Conservation (phyloP, 345 rosid species). For the Eucalyptus rudis region DNA sequence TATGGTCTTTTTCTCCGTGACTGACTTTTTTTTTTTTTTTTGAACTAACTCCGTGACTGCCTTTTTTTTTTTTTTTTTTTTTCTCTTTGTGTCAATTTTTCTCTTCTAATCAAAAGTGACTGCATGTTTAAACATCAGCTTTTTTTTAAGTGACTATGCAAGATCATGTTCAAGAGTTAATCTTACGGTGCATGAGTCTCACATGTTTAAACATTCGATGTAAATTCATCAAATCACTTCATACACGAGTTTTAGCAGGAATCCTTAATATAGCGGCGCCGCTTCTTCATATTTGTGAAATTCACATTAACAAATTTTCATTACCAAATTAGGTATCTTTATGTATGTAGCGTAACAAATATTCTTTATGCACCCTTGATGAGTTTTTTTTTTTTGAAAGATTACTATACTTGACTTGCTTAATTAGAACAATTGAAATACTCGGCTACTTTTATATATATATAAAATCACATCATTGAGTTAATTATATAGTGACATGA, state of each 20-base stretch:
- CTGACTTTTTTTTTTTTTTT: too few relatives aligned
- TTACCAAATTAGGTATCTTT: neutral
- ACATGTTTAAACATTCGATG: neutral
- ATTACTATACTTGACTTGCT: neutral
- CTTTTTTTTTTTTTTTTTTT: too few relatives aligned
- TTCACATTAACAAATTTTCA: neutral
- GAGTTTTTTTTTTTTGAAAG: neutral
- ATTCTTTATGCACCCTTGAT: neutral
- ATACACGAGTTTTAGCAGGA: neutral
- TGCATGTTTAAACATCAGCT: neutral
- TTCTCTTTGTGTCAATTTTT: neutral
- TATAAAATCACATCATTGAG: too few relatives aligned
- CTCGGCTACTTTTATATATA: neutral
- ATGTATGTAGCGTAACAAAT: accelerated
- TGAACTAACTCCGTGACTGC: too few relatives aligned
- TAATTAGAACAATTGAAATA: neutral
- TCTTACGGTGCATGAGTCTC: neutral
- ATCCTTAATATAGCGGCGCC: accelerated
- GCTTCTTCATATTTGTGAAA: neutral
- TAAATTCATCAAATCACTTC: neutral
- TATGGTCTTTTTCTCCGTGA: neutral
- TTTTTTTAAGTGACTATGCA: neutral
- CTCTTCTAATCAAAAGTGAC: neutral
- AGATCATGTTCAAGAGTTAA: neutral
- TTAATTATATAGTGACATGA: neutral